Conservation (phyloP, 2,329 filamentous ascomycete species). For the Penicillium sp. region DNA sequence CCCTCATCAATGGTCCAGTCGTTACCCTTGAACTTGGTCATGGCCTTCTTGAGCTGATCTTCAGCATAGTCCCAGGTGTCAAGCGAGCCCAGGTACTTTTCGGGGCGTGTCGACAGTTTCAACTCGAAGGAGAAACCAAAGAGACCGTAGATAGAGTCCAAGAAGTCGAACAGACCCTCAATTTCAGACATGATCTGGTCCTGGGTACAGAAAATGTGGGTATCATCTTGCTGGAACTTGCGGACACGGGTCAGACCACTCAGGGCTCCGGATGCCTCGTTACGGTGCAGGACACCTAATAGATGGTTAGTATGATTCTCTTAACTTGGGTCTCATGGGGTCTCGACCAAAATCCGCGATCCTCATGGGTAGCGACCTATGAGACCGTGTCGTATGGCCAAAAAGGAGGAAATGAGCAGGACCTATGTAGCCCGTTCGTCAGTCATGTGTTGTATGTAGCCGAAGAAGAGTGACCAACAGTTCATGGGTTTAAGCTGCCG, state of each 20-base stretch:
- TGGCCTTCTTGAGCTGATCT: constrained; percentile 71
- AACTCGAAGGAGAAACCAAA: constrained; percentile 90
- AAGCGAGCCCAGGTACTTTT: constrained; percentile 84
- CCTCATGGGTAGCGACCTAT: no score
- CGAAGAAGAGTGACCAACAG: constrained; percentile 70
- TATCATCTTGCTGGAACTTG: constrained; percentile 68
- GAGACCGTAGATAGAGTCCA: constrained; percentile 75
- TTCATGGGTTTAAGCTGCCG: constrained; percentile 86
- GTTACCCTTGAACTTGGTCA: constrained; percentile 73
- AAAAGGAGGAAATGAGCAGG: no score
- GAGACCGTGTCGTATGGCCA: no score
- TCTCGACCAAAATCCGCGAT: no score
- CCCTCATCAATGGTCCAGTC: constrained; percentile 91
- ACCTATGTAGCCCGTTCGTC: no score
- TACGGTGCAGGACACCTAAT: constrained; percentile 91
- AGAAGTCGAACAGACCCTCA: constrained; percentile 81
- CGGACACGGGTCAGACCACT: constrained; percentile 89
- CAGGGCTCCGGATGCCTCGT: constrained; percentile 90
- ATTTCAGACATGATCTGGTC: constrained; percentile 75
- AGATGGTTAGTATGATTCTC: no score
- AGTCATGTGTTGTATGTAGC: no score
- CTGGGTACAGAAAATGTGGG: constrained; percentile 82
- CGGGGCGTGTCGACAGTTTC: constrained; percentile 86
- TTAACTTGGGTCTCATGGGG: no score
- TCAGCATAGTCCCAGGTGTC: constrained; percentile 91